Evolutionary conservation across 2,329 filamentous ascomycete species (phyloP), one percentile per base, ranked within the genome.

Genomic region (Fusarium scirpi): DNA sequence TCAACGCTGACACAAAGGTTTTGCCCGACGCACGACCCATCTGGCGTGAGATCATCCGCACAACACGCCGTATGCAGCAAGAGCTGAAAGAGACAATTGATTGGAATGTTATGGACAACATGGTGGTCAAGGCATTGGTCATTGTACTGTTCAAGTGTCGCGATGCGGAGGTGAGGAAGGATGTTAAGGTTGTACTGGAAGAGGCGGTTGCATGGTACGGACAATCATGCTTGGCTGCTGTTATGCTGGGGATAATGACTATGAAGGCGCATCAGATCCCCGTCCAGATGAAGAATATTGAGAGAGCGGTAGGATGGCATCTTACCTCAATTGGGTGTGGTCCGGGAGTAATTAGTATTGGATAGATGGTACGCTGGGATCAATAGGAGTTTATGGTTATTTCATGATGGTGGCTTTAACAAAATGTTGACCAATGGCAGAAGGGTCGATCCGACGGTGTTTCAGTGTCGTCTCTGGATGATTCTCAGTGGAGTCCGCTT

Each of bases 91-190:
- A 34, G 6, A 20, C 34, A 5, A 43, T 53, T n/a, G 48, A 30
- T 41, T 12, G 25, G 58, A 46, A 29, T 6, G 38, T 58, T 12
- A 40, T 74, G 24, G 70, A 74, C 27, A 74, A 72, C 13, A 62
- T 70, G 5, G 58, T 74, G 0, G 58, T 74, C 30, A 68, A 72
- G 9, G 69, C 71, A 5, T 38, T 74, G 8, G 56, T 63, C 5
- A 67, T 74, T 30, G 65, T 74, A 8, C 20, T 73, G 6, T 70
- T 52, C 58, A 73, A 72, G 22, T 74, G 70, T n/a, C 69, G 51
- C 2, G 68, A 74, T 16, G 27, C 24, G 0, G 40, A 55, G 22
- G 52, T 74, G 15, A 60, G 70, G 7, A 52, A 60, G 11, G 56
- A 34, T 3, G 52, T 74, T 0, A 62, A 47, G 18, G 57, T 62